A percentile compares a stretch with the other conserved stretches of the same genome.
Conservation (phyloP, 345 rosid genomes). For the Gossypium anomalum region DNA sequence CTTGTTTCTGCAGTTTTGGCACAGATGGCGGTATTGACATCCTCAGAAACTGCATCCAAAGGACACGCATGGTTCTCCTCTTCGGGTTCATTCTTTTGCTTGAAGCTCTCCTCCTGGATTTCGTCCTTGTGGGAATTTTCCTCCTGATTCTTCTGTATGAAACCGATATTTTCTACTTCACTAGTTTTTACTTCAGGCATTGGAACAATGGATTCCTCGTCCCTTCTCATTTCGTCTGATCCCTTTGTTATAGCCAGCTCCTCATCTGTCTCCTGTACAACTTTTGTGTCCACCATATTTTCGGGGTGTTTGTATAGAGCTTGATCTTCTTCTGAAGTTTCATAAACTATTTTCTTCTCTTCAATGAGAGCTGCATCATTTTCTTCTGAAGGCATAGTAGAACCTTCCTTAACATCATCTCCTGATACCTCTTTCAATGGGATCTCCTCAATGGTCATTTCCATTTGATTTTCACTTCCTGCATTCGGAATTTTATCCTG, state of each 20-base stretch:
- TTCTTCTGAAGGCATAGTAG: slow-evolving; percentile 17
- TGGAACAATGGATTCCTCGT: background rate
- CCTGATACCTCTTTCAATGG: background rate
- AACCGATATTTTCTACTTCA: background rate
- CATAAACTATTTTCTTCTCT: slow-evolving; percentile 17
- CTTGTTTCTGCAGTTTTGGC: background rate
- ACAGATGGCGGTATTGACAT: background rate
- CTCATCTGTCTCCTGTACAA: background rate
- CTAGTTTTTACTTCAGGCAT: background rate
- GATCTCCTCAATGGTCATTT: background rate
- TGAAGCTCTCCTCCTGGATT: too few relatives aligned
- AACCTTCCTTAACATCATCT: slow-evolving; percentile 15
- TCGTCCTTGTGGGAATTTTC: too few relatives aligned
- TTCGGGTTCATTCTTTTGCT: background rate
- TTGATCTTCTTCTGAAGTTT: slow-evolving; percentile 5
- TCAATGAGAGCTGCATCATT: slow-evolving; percentile 5
- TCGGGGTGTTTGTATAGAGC: slow-evolving; percentile 7
- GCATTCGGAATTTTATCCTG: slow-evolving; percentile 9
- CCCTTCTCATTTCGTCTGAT: background rate
- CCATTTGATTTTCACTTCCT: slow-evolving; percentile 5
- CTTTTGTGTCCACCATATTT: background rate
- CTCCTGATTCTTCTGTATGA: too few relatives aligned
- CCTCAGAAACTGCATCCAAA: background rate
- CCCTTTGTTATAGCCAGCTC: background rate
- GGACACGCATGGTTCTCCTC: background rate